A percentile compares a stretch with the other conserved stretches of the same genome.
These are phyloP conservation scores for Lactarius psammicola DNA, from an alignment of 768 basidiomycete species.

Conservation along the genomic window DNA sequence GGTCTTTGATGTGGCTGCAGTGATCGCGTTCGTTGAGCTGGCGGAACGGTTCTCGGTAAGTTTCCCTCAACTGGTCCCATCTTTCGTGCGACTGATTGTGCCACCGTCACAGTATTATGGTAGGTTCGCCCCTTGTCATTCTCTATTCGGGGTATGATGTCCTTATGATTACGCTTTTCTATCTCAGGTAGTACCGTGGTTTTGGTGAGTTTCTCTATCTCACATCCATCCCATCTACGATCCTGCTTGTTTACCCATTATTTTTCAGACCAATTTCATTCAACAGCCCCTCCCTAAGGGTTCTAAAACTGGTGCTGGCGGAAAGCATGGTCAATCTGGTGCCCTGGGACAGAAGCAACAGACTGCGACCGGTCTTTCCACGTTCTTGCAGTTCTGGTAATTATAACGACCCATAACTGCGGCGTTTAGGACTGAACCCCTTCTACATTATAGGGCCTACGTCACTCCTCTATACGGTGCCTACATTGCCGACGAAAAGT, in stretches of 20 bases:
- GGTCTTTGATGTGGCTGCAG: constrained; percentile 11
- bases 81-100: constrained; percentile 4
- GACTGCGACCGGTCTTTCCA: constrained; percentile 31
- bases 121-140: not conserved
- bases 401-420: constrained; percentile 19
- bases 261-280: constrained; percentile 31
- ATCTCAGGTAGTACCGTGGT: constrained; percentile 20
- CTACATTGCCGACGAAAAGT: constrained; percentile 42
- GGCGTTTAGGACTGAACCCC: not conserved
- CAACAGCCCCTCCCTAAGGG: too few relatives aligned
- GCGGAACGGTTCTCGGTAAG: constrained; percentile 35
- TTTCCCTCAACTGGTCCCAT: not conserved
- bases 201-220: constrained; percentile 16
- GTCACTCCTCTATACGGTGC: constrained; percentile 40
- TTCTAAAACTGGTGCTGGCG: too few relatives aligned
- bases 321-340: constrained; percentile 27
- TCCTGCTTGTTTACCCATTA: not conserved
- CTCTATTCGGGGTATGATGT: too few relatives aligned
- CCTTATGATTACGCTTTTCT: not conserved
- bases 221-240: not conserved
- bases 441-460: constrained; percentile 29
- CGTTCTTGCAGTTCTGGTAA: too few relatives aligned
- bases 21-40: constrained; percentile 34
- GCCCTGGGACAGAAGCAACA: constrained; percentile 30
- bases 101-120: constrained; percentile 25